These are phyloP conservation scores for Cercophora newfieldiana DNA, from an alignment of 495 filamentous ascomycete genomes.

Conservation along the genomic window DNA sequence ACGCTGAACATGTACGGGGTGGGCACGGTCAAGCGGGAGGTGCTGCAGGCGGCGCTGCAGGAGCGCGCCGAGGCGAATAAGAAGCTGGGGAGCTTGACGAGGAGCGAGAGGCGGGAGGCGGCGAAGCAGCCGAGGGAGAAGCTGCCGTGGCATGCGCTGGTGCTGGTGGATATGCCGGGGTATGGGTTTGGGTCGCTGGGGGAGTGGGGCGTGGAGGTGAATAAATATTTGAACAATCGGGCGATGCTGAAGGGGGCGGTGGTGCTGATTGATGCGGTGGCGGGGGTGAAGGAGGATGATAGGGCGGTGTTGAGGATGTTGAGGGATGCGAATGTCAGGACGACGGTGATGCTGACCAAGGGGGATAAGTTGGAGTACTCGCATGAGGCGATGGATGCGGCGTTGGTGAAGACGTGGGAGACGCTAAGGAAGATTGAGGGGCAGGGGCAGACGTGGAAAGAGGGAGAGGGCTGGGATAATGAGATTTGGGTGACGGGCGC, in stretches of 20 bases:
- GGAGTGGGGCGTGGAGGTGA: conserved; percentile 84
- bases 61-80: not conserved
- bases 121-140: conserved; percentile 44
- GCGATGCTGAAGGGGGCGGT: conserved; percentile 79
- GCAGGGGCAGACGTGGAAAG: conserved; percentile 26
- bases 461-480: conserved; percentile 45
- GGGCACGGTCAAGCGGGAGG: conserved; percentile 42
- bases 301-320: conserved; percentile 64
- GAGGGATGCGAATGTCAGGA: conserved; percentile 60
- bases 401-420: conserved; percentile 40
- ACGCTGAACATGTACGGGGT: conserved; percentile 86
- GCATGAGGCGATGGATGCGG: conserved; percentile 33
- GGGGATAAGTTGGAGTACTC: conserved; percentile 56
- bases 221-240: conserved; percentile 74
- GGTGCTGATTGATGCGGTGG: conserved; percentile 75
- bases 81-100: not conserved
- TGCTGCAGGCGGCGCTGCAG: conserved; percentile 14
- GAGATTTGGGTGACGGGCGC: conserved; percentile 53
- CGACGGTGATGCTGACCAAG: conserved; percentile 83
- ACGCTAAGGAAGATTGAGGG: conserved; percentile 38
- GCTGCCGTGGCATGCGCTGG: conserved; percentile 57
- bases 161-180: conserved; percentile 88
- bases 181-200: conserved; percentile 76
- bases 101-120: conserved; percentile 21
- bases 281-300: conserved; percentile 79